Evolutionary conservation across 768 basidiomycete genomes (phyloP), one percentile per base, ranked within the genome.

Genomic region (Mycena latifolia): DNA sequence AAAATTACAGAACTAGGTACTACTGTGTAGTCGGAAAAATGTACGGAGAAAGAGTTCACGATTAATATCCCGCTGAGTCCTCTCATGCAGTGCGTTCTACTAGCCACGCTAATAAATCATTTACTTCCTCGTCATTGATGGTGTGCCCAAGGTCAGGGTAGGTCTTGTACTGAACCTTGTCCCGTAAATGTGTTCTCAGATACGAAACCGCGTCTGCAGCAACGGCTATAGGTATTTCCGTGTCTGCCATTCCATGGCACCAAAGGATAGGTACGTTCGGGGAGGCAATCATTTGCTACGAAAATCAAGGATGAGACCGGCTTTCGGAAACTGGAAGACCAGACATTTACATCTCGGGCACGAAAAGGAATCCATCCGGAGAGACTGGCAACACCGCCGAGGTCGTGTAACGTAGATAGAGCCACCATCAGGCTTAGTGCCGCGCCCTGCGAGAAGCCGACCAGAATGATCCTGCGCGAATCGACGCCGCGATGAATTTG

Each of bases 311-410:
- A 51, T 35, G 22, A 20, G 31, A 9, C 27, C 14, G 18, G 18
- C 14, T 7, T 28, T 20, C 4, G n/a, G 17, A 31, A 29, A 58
- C 50, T 46, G 52, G 35, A 39, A 18, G 31, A 53, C 2, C 25
- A 65, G 17, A 27, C 25, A 70, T 76, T 61, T 56, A 81, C 82
- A 64, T 81, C 72, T 66, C 78, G 73, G 20, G 75, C 72, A 37
- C 69, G 68, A n/a, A 67, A 72, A 12, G 83, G 83, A 14, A 85
- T 79, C 84, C 83, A 85, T 3, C 84, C 82, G 14, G 82, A 81
- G 4, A 84, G 69, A 65, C 80, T 79, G 6, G 76, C 78, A n/a
- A 83, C 79, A 39, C 83, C 83, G 24, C 79, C 82, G 10, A 84
- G 76, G 18, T 80, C 79, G 51, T 83, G 80, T 10, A 81, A 71